These are phyloP conservation scores for Mucor indicus DNA, from an alignment of 371 early-diverging fungal genomes.

Conservation along the genomic window DNA sequence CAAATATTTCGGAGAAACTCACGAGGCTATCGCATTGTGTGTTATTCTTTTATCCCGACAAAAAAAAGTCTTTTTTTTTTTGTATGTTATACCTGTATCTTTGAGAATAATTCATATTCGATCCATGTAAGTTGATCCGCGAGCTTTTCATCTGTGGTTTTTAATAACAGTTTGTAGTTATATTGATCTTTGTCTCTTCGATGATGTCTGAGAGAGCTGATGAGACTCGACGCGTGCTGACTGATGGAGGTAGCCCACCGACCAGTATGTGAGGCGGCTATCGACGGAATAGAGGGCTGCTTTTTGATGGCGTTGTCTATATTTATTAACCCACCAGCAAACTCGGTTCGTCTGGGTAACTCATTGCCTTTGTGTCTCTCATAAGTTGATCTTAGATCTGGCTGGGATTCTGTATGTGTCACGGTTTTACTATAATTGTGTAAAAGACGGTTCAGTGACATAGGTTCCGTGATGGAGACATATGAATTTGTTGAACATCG, in stretches of 20 bases:
- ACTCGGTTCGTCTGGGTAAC: constrained; percentile 31
- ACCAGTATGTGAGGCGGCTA: constrained; percentile 16
- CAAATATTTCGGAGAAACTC: constrained; percentile 58
- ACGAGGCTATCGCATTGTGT: constrained; percentile 52
- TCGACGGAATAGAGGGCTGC: constrained; percentile 6
- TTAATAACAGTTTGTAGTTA: constrained; percentile 36
- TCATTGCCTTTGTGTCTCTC: not conserved
- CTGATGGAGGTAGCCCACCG: constrained; percentile 25
- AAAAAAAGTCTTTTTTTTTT: too few species aligned
- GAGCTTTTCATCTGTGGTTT: constrained; percentile 38
- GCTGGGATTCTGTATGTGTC: too few species aligned
- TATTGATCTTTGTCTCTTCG: constrained; percentile 16
- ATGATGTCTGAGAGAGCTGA: too few species aligned
- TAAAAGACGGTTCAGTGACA: too few species aligned
- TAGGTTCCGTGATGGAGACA: not conserved
- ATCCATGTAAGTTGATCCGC: constrained; percentile 69
- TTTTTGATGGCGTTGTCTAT: constrained; percentile 11
- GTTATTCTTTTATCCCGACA: too few species aligned
- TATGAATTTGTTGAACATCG: not conserved
- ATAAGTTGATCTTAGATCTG: not conserved
- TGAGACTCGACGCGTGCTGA: too few species aligned
- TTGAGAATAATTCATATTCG: constrained; percentile 42
- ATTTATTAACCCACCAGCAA: constrained; percentile 39
- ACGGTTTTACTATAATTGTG: too few species aligned
- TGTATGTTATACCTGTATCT: too few species aligned